Base-by-base conservation (phyloP, 2,329 filamentous ascomycete species). In the Massarina eburnea region DNA sequence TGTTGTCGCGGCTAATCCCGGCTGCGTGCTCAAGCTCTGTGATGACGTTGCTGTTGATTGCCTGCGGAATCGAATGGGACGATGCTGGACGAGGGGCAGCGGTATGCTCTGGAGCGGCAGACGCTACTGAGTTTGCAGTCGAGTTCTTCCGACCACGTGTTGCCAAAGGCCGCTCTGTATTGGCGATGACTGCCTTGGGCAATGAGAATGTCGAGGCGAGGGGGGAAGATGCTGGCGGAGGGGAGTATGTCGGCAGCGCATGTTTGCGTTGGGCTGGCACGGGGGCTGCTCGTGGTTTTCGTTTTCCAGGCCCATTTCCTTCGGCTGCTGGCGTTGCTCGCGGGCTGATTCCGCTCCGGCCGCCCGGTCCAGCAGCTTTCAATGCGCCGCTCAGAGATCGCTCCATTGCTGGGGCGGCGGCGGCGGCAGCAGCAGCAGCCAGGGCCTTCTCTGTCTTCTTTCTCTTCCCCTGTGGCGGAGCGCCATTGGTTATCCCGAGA, bases 221-320 rank as follows among this genome's bases (percentile, higher is more conserved):
- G 15, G 89, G 89, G 1, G 91, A 92, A 1, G 89, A 86, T n/a
- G 83, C 81, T 53, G 86, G 76, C 2, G 84, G 85, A 15, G 88
- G 84, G 1, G 89, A 88, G 59, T 84, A 80, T 47, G 77, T 79
- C 75, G 73, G 57, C 67, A 76, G 61, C 33, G 54, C 54, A 26
- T 62, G 92, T 74, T 91, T 95, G 73, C 92, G 91, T 55, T 83
- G 82, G n/a, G 82, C 79, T 55, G 88, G 89, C 3, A 82, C 80
- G 2, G 82, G 47, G 73, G 75, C 54, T 74, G 88, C 78, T 79
- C 91, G 72, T 71, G 83, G 74, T 80, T 81, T 90, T 73, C 91
- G 92, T 46, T 86, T 85, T 24, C 76, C 48, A 10, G 52, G 42
- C 43, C 52, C 53, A 41, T 55, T 49, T 71, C 88, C 1, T 80